Evolutionary conservation across 441 rosid genomes (phyloP), one percentile per base, ranked within the genome.

Genomic region (Erodium trifolium): DNA sequence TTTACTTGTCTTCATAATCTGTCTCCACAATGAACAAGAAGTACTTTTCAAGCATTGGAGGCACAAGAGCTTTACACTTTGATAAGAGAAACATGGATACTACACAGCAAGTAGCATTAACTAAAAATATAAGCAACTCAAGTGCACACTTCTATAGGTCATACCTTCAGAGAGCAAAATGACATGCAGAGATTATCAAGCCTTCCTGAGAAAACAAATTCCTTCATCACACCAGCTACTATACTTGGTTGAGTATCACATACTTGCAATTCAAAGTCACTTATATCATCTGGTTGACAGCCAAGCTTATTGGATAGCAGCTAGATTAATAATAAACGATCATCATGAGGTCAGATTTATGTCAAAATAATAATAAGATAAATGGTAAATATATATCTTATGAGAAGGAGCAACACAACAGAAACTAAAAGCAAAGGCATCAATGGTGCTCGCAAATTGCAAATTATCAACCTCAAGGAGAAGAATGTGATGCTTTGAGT

Each of bases 181-280:
- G 96, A 90, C 91, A 86, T 89, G 93, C 99, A 92, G 49, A 95
- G 96, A 79, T 95, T 95, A 80, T 95, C 99, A 18, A 92, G 97
- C 83, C 99, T 87, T 80, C 98, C 99, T 0, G 96, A 89, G 79
- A 86, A 95, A 76, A 95, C 67, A 75, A 92, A 95, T 81, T 95
- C 97, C 81, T 92, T 88, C 43, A 85, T 75, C 71, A 89, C 96
- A 80, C 98, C 98, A 62, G 80, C 99, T 66, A 88, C 80, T 72
- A 82, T 69, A 77, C 96, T 90, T 31, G 91, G 96, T 76, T 95
- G 99, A 70, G 98, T 89, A 78, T 95, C 99, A 72, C 99, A 95
- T 64, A 90, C 95, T 89, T 95, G 99, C 80, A 95, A 81, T 81
- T 95, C 99, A 83, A 92, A 92, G 78, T 95, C 97, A 65, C 85